Conservation (phyloP, 495 filamentous ascomycete species). For the Podospora pseudocomata region DNA sequence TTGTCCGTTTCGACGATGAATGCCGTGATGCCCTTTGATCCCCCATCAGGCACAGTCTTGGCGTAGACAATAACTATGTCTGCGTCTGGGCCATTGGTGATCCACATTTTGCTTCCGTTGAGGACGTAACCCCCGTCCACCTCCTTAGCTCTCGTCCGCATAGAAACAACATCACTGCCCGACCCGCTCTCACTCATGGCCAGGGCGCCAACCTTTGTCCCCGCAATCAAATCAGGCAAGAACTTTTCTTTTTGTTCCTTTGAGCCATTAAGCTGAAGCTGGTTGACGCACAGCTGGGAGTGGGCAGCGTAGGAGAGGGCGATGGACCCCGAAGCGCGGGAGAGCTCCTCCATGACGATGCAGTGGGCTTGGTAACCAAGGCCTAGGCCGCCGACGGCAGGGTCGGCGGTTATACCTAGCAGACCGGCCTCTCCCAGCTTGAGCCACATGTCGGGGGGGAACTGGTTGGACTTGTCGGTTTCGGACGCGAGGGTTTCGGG, state of each 20-base stretch:
- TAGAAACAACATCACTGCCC: constrained; percentile 90
- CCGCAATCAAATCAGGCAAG: constrained; percentile 78
- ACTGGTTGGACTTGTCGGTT: constrained; percentile 83
- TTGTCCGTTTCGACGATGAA: constrained; percentile 72
- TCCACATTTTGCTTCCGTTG: constrained; percentile 99
- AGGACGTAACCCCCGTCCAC: constrained; percentile 83
- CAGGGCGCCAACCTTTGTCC: constrained; percentile 79
- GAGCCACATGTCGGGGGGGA: constrained; percentile 87
- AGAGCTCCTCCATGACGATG: constrained; percentile 87
- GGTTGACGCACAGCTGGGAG: constrained; percentile 95
- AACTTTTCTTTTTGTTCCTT: constrained; percentile 72
- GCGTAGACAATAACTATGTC: constrained; percentile 89
- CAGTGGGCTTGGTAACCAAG: constrained; percentile 98
- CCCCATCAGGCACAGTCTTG: constrained; percentile 79
- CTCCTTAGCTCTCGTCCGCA: constrained; percentile 78
- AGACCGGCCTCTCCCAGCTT: constrained; percentile 91
- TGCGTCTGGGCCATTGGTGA: constrained; percentile 95
- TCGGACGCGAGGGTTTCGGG: constrained; percentile 73
- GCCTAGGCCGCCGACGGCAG: constrained; percentile 83
- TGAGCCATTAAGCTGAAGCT: constrained; percentile 87
- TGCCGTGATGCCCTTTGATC: constrained; percentile 89
- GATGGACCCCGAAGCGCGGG: constrained; percentile 69
- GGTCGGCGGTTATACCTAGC: constrained; percentile 89
- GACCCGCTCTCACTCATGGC: constrained; percentile 94
- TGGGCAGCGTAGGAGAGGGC: constrained; percentile 91